phyloP scores from a whole-genome alignment of 495 filamentous ascomycete genomes.

The Xylaria bambusicola region DNA sequence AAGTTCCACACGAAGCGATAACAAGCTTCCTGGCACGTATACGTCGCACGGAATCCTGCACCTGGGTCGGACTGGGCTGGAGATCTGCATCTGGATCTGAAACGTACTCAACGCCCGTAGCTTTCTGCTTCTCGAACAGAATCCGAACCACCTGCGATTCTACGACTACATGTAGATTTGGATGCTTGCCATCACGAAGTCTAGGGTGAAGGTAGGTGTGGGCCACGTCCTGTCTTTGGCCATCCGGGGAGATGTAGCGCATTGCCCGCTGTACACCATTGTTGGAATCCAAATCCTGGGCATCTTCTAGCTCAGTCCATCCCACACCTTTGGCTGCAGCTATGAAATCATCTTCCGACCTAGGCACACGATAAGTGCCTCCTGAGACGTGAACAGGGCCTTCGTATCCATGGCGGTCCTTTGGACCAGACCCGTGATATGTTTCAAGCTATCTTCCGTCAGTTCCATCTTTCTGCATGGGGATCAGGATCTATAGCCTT shows the following conservation, averaged over 20 bases:
- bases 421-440: conserved; percentile 35
- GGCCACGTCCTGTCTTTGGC: conserved; percentile 31
- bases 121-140: conserved; percentile 44
- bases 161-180: conserved; percentile 54
- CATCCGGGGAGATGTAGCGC: conserved; percentile 30
- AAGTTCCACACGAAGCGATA: conserved; percentile 53
- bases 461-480: neutral
- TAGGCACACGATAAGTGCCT: conserved; percentile 32
- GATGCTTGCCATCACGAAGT: conserved; percentile 42
- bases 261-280: conserved; percentile 24
- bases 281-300: conserved; percentile 22
- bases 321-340: conserved; percentile 35
- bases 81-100: conserved; percentile 33
- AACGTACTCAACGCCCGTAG: conserved; percentile 46
- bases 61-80: conserved; percentile 7
- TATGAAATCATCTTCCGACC: conserved; percentile 39
- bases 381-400: conserved; percentile 52
- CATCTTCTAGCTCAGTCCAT: conserved; percentile 23
- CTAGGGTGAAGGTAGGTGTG: conserved; percentile 43
- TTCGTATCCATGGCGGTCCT: conserved; percentile 41
- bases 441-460: conserved; percentile 40
- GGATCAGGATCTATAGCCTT: neutral
- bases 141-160: conserved; percentile 51
- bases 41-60: neutral
- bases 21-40: conserved; percentile 53